Evolutionary conservation across 768 basidiomycete species (phyloP).

Genomic region (Leccinum ochraceum): DNA sequence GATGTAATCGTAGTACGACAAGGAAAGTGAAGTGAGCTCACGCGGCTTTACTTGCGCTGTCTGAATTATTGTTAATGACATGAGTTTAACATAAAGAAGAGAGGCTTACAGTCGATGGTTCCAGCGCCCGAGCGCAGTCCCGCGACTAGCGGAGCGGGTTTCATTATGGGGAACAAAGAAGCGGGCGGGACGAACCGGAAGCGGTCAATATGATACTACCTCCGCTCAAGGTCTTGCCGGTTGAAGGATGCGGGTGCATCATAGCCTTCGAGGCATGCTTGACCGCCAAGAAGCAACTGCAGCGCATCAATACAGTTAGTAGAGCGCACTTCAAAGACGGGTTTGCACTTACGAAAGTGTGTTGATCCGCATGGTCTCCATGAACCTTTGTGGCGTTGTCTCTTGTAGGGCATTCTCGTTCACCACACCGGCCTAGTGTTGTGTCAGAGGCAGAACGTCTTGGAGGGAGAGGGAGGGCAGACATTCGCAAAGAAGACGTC

Average conservation of each 20-base stretch:
- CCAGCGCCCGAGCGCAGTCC: constrained; percentile 85
- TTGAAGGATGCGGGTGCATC: constrained; percentile 61
- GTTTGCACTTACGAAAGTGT: constrained; percentile 48
- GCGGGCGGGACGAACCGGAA: constrained; percentile 52
- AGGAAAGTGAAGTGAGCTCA: constrained; percentile 39
- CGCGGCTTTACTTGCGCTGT: constrained; percentile 94
- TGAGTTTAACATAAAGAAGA: not conserved
- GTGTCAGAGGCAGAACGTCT: constrained; percentile 6
- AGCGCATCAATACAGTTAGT: constrained; percentile 3
- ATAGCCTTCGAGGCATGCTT: constrained; percentile 87
- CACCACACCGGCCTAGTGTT: constrained; percentile 64
- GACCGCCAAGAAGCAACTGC: constrained; percentile 85
- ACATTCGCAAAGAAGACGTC: constrained; percentile 98
- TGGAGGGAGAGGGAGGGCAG: constrained; percentile 20
- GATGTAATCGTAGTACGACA: constrained; percentile 7
- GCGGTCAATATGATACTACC: constrained; percentile 91
- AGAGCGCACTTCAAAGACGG: constrained; percentile 4
- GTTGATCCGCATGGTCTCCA: constrained; percentile 79
- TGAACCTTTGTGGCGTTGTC: constrained; percentile 65
- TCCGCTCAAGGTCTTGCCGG: constrained; percentile 66
- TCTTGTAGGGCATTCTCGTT: constrained; percentile 46
- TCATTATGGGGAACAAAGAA: not conserved
- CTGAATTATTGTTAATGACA: constrained; percentile 40
- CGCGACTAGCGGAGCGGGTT: constrained; percentile 58
- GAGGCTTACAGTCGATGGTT: constrained; percentile 68